Base-by-base conservation (phyloP, 805 yeast species). In the Barnettozyma sp. region DNA sequence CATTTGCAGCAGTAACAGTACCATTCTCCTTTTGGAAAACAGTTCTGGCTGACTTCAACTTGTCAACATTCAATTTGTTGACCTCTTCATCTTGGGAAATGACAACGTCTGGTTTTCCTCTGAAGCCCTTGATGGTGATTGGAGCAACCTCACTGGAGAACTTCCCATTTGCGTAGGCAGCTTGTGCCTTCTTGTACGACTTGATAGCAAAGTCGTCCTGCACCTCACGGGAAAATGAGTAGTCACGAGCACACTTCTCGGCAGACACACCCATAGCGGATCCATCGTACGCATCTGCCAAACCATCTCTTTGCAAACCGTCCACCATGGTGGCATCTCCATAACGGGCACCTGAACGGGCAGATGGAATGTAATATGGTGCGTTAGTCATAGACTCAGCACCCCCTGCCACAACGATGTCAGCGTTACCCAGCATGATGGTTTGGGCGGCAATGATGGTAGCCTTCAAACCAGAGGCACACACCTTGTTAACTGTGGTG, bases 361-460 rank as follows among this genome's bases (percentile, higher is more conserved):
- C 87, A 39, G 76, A 58, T 40, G 95, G 92, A 38, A 85, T 56
- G 59, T 90, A 90, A 71, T 88, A 90, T 36, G 98, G 98, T 23
- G 88, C 76, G 59, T 92, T 90, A 41, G 95, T 70, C 98, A 92
- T 90, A 40, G 95, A 82, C 66, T 92, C 98, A 49, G 95, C 92
- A 57, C 98, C 98, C 49, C 97, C 98, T 22, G 92, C 94, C 47
- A 92, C 82, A 30, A 92, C 92, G 41, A 92, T 79, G 55, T 88
- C 96, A 38, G 95, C 94, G 45, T 72, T 69, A 36, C 97, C 97
- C 46, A 92, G 73, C 56, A 82, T 62, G 50, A 90, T 88, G 35
- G 88, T 68, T 66, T 88, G 97, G 26, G 97, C 87, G 44, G 84
- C 98, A 41, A 83, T 63, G 52, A 88, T 86, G 53, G 87, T 77